phyloP scores from a whole-genome alignment of 1,284 basidiomycete genomes.

The Lignosus rhinocerotis region DNA sequence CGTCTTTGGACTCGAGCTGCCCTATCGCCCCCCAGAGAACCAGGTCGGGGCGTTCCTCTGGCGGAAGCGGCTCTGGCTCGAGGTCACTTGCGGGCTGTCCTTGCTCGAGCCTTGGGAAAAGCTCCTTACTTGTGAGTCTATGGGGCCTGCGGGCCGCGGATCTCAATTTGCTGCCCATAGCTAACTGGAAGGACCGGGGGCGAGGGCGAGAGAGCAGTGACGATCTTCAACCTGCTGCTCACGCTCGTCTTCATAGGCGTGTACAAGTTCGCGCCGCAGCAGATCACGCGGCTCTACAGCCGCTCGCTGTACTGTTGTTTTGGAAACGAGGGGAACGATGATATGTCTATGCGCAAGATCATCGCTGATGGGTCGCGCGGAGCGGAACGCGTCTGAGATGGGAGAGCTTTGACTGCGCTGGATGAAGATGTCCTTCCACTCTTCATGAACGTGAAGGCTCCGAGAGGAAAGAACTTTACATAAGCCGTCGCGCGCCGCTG shows the following conservation, averaged over 20 bases:
- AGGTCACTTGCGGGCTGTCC: slow-evolving; percentile 62
- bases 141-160: neutral
- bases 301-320: slow-evolving; percentile 41
- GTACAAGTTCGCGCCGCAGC: slow-evolving; percentile 38
- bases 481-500: too few species aligned
- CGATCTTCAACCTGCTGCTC: slow-evolving; percentile 32
- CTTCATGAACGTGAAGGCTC: too few species aligned
- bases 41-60: slow-evolving; percentile 38
- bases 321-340: slow-evolving; percentile 30
- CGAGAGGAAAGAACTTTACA: too few species aligned
- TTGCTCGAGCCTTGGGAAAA: slow-evolving; percentile 78
- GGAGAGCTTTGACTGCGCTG: too few species aligned
- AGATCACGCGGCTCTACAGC: slow-evolving; percentile 31
- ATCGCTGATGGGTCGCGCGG: slow-evolving; percentile 11
- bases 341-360: slow-evolving; percentile 6
- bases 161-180: too few species aligned
- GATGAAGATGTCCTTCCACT: too few species aligned
- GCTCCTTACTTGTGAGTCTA: slow-evolving; percentile 52
- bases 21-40: slow-evolving; percentile 35
- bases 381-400: slow-evolving; percentile 9
- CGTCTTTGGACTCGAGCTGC: slow-evolving; percentile 30
- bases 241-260: slow-evolving; percentile 35
- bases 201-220: slow-evolving; percentile 27
- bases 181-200: too few species aligned
- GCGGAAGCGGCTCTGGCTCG: slow-evolving; percentile 49